Conservation (phyloP, 164 flowering plant species). For the Vitis rotundifolia region DNA sequence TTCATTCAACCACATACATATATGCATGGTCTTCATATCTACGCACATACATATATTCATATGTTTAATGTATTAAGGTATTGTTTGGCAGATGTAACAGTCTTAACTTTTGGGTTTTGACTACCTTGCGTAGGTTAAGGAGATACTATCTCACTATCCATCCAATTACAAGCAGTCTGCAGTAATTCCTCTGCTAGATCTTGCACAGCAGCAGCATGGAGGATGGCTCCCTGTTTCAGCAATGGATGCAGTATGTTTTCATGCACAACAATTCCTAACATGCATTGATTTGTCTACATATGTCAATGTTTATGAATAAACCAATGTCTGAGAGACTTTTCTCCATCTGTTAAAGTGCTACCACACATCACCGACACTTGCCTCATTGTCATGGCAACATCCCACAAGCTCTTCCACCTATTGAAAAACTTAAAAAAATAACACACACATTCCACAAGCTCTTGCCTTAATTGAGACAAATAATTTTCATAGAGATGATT, state of each 20-base stretch:
- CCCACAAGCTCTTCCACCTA: too few species aligned
- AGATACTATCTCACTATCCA: slow-evolving; percentile 93
- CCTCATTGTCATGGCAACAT: too few species aligned
- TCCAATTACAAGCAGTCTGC: slow-evolving; percentile 99
- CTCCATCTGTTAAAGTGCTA: too few species aligned
- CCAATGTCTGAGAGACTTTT: too few species aligned
- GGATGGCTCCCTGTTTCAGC: slow-evolving; percentile 99
- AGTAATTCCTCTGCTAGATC: slow-evolving; percentile 94
- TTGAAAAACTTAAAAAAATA: too few species aligned
- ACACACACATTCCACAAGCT: too few species aligned
- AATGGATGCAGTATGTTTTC: slow-evolving; percentile 84
- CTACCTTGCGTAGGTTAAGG: slow-evolving; percentile 54
- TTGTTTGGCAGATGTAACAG: not conserved
- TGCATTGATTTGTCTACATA: too few species aligned
- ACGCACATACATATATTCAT: not conserved
- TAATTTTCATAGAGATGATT: too few species aligned
- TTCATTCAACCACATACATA: not conserved
- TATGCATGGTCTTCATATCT: not conserved
- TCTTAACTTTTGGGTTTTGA: too few species aligned
- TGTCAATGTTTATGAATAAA: too few species aligned
- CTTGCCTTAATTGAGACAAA: too few species aligned
- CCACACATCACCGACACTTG: too few species aligned
- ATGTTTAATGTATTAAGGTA: not conserved
- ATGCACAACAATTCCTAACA: not conserved
- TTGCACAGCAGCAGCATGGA: slow-evolving; percentile 99